phyloP scores from a whole-genome alignment of 352 stramenopile species.

The Pythium scleroteichum region DNA sequence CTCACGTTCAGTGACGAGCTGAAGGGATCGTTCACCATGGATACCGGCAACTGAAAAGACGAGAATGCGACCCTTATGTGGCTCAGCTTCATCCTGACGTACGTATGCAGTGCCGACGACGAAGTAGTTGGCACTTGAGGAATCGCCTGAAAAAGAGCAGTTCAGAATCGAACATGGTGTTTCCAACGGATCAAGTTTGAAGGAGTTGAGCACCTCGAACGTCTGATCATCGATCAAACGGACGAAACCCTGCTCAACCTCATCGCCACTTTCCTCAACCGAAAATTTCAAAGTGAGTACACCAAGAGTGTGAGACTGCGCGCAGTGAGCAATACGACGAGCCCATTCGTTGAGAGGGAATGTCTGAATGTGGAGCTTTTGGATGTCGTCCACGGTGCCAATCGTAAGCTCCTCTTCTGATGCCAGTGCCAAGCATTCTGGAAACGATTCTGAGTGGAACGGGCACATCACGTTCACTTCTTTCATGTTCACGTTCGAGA shows the following conservation, averaged over 20 bases:
- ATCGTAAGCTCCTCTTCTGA: conserved; percentile 95
- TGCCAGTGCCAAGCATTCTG: conserved; percentile 94
- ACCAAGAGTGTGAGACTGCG: conserved; percentile 75
- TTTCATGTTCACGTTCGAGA: conserved; percentile 94
- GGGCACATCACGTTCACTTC: conserved; percentile 93
- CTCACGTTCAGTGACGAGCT: conserved; percentile 91
- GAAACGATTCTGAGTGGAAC: conserved; percentile 92
- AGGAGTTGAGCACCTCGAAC: conserved; percentile 92
- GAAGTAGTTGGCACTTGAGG: conserved; percentile 74
- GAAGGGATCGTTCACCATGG: conserved; percentile 82
- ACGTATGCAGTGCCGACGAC: conserved; percentile 92
- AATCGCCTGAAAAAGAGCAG: conserved; percentile 79
- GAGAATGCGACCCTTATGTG: conserved; percentile 94
- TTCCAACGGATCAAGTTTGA: conserved; percentile 88
- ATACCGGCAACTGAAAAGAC: conserved; percentile 89
- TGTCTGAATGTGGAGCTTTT: conserved; percentile 98
- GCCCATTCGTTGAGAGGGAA: conserved; percentile 94
- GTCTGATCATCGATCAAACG: conserved; percentile 97
- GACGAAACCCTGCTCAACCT: conserved; percentile 90
- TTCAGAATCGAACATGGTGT: conserved; percentile 84
- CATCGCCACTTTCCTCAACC: conserved; percentile 79
- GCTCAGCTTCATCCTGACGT: conserved; percentile 94
- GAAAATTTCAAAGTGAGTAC: conserved; percentile 84
- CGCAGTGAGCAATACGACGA: conserved; percentile 89
- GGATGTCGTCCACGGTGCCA: conserved; percentile 98